Evolutionary conservation across 148 eudicot species (phyloP).

Genomic region (Suaeda aralocaspica): DNA sequence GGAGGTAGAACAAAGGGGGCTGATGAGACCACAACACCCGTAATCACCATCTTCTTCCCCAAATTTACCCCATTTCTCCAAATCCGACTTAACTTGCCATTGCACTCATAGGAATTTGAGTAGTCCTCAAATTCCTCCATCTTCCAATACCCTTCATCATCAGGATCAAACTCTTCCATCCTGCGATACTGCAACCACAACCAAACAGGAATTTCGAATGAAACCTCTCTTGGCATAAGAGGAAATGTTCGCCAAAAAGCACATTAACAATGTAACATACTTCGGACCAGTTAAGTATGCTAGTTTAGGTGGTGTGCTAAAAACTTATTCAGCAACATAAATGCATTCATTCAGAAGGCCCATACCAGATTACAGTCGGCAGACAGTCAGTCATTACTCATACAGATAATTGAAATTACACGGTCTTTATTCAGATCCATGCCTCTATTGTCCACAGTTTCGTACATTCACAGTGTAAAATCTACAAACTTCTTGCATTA

Average conservation of each 20-base stretch:
- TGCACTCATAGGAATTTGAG: constrained; percentile 10
- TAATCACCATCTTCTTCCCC: constrained; percentile 54
- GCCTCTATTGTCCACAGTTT: no score
- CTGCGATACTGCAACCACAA: background rate
- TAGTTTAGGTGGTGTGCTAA: background rate
- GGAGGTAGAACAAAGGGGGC: constrained; percentile 72
- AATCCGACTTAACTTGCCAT: constrained; percentile 33
- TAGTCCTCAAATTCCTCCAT: constrained; percentile 3
- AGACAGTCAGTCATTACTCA: no score
- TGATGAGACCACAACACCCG: constrained; percentile 57
- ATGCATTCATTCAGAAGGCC: no score
- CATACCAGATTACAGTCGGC: no score
- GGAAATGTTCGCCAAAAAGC: background rate
- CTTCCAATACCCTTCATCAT: constrained; percentile 16
- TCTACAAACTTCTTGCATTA: no score
- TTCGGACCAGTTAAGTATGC: background rate
- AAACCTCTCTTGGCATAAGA: no score
- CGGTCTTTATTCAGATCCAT: no score
- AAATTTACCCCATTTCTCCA: constrained; percentile 40
- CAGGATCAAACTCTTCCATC: constrained; percentile 21
- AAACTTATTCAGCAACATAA: background rate
- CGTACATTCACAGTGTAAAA: no score
- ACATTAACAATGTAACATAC: background rate
- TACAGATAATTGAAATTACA: no score
- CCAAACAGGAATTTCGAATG: background rate